Base-by-base conservation (phyloP, 2,329 filamentous ascomycete species). In the Monosporascus sp. region DNA sequence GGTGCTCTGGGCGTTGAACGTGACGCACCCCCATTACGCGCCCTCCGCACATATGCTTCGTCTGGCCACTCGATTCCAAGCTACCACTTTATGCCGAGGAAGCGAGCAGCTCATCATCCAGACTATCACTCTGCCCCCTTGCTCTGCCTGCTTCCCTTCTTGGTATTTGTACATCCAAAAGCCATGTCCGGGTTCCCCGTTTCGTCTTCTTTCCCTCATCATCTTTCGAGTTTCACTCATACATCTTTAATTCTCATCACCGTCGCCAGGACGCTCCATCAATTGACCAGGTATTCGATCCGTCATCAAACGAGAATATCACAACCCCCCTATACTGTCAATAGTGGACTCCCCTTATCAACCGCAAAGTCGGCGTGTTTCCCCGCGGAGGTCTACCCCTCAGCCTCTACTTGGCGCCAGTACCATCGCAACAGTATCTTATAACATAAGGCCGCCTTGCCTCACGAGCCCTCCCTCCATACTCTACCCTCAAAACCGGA, bases 361-460 rank as follows among this genome's bases (percentile, higher is more conserved):
- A n/a, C 43, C 15, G 11, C 43, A 17, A 43, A 18, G 22, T 43
- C 40, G 18, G 11, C 40, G 8, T 18, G 6, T 20, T 20, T 20
- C 18, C 24, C 43, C 20, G 22, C 43, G 31, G 9, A 35, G 31
- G 14, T 31, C 17, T 24, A 46, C 11, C 22, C 51, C 48, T 59
- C 59, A 54, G 53, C 51, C 7, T 52, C 56, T 52, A 51, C 58
- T 57, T 31, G 54, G 49, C 51, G 41, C 49, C 26, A 52, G 49
- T 45, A 46, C 41, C 22, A 48, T 17, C 58, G 50, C 17, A 48
- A 56, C 46, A 45, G 50, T 38, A 51, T 24, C 49, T 58, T 60
- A 58, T 65, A 65, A 60, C 57, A 65, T 60, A 59, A 51, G 55
- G 59, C 54, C 57, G 58, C 55, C 59, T 63, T 63, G 57, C 57